Percentiles rank a stretch among this genome's conserved stretches.
Evolutionary conservation across 352 stramenopile genomes (phyloP).

Genomic region (Phytopythium oedochilum): DNA sequence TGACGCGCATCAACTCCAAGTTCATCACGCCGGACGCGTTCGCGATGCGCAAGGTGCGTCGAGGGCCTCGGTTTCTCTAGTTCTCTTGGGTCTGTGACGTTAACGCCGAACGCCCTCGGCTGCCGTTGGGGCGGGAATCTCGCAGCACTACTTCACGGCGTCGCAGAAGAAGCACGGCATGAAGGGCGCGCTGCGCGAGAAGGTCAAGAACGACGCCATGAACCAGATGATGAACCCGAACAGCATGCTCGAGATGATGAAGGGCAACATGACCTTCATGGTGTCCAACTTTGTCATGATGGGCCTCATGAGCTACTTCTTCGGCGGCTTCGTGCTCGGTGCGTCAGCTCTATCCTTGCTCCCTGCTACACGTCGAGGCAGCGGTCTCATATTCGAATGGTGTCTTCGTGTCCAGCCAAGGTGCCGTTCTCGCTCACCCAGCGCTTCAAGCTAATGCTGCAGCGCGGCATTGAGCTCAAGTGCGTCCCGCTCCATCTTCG

Average conservation of each 20-base stretch:
- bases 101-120: not conserved
- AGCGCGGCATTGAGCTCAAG: constrained; percentile 95
- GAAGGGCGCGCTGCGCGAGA: constrained; percentile 79
- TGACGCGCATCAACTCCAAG: constrained; percentile 87
- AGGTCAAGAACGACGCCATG: constrained; percentile 87
- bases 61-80: too few species aligned
- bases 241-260: constrained; percentile 98
- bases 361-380: not conserved
- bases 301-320: constrained; percentile 98
- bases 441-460: constrained; percentile 98
- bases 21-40: constrained; percentile 85
- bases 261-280: constrained; percentile 98
- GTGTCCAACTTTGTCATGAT: constrained; percentile 99
- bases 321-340: constrained; percentile 96
- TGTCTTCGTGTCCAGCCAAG: too few species aligned
- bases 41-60: constrained; percentile 78
- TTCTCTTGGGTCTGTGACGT: too few species aligned
- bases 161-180: constrained; percentile 87
- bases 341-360: constrained; percentile 6
- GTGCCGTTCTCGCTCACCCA: constrained; percentile 97
- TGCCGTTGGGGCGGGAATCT: not conserved
- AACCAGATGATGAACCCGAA: constrained; percentile 96
- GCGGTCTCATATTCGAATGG: too few species aligned
- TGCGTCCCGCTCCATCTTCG: constrained; percentile 15
- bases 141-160: constrained; percentile 81